Evolutionary conservation across 148 eudicot species (phyloP).

Genomic region (Chenopodium quinoa): DNA sequence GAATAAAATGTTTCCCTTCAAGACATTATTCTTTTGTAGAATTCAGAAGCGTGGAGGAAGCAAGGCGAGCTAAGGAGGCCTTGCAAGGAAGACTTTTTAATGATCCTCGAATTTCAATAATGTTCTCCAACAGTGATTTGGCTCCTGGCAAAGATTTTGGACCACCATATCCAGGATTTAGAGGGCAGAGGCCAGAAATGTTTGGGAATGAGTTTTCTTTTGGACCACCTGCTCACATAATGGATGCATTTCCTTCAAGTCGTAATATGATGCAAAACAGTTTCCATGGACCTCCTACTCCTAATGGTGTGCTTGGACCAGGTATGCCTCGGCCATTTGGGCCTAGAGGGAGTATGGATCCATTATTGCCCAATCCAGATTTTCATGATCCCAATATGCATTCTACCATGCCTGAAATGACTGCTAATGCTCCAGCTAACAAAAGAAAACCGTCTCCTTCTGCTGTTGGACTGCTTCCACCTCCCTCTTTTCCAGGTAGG

Average conservation of each 20-base stretch:
- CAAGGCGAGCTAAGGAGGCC: conserved; percentile 80
- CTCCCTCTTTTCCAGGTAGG: conserved; percentile 44
- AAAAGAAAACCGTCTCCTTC: conserved; percentile 66
- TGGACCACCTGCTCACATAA: conserved; percentile 30
- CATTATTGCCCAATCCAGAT: conserved; percentile 45
- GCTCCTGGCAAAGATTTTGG: conserved; percentile 47
- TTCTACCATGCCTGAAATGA: conserved; percentile 39
- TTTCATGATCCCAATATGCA: conserved; percentile 40
- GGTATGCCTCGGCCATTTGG: conserved; percentile 55
- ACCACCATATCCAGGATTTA: conserved; percentile 39
- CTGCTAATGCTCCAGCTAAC: conserved; percentile 33
- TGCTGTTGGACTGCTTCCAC: conserved; percentile 46
- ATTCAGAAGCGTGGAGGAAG: conserved; percentile 89
- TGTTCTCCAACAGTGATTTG: conserved; percentile 57
- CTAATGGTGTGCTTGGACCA: conserved; percentile 51
- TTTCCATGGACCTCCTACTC: conserved; percentile 38
- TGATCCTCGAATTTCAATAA: conserved; percentile 73
- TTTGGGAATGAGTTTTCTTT: conserved; percentile 42
- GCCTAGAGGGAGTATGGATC: conserved; percentile 54
- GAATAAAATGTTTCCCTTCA: conserved; percentile 50
- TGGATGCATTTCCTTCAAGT: conserved; percentile 43
- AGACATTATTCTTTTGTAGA: conserved; percentile 68
- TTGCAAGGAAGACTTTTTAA: conserved; percentile 77
- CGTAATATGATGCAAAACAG: conserved; percentile 33
- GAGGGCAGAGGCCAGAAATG: conserved; percentile 54